Conservation (phyloP, 768 basidiomycete genomes). For the Leucocoprinus leucothites region DNA sequence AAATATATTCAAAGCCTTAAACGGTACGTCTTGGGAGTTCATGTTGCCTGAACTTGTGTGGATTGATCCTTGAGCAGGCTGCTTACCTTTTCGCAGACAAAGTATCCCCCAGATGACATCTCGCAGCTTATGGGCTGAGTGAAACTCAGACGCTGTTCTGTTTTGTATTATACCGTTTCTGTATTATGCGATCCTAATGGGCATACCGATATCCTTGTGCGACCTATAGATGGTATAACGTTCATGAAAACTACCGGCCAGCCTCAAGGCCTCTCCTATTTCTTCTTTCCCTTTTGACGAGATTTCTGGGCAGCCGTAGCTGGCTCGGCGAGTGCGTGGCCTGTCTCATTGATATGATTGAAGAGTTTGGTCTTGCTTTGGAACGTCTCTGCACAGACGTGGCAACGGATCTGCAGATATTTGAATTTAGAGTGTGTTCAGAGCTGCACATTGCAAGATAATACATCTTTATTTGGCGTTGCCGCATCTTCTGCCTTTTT, state of each 20-base stretch:
- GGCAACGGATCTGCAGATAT: slow-evolving; percentile 46
- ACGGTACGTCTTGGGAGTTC: slow-evolving; percentile 47
- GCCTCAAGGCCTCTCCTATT: slow-evolving; percentile 18
- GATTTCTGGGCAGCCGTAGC: slow-evolving; percentile 23
- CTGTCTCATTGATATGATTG: slow-evolving; percentile 63
- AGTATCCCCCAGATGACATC: slow-evolving; percentile 90
- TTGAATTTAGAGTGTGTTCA: background rate
- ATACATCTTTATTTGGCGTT: slow-evolving; percentile 20
- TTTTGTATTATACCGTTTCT: background rate
- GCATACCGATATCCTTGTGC: background rate
- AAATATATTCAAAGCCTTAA: slow-evolving; percentile 99
- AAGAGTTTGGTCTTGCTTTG: slow-evolving; percentile 73
- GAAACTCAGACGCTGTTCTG: background rate
- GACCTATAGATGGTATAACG: background rate
- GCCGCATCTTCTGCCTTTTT: slow-evolving; percentile 53
- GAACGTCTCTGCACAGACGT: slow-evolving; percentile 65
- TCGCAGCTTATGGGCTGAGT: slow-evolving; percentile 87
- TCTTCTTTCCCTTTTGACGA: slow-evolving; percentile 35
- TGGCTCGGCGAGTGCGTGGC: slow-evolving; percentile 58
- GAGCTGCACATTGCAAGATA: slow-evolving; percentile 2
- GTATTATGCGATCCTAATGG: background rate
- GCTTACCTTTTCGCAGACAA: slow-evolving; percentile 93
- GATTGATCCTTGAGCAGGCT: slow-evolving; percentile 46
- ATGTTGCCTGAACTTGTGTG: background rate
- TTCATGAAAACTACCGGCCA: background rate